Evolutionary conservation across 257 asterid species (phyloP), one percentile per base, ranked within the genome.

Genomic region (Nemophila menziesii): DNA sequence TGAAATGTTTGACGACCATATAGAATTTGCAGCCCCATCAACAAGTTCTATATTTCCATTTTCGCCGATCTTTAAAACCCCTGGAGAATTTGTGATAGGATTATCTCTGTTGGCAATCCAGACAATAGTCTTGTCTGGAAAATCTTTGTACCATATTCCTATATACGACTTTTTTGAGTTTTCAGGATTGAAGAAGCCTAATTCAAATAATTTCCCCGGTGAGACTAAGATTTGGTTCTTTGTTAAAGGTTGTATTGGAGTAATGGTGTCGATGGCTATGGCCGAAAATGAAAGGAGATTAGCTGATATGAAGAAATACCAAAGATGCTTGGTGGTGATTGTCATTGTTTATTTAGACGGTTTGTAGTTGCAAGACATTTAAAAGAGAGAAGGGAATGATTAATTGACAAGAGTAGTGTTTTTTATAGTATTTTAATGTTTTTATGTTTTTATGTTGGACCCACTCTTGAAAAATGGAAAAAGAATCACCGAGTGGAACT

Each of bases 21-120:
- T 45, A 1, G 59, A 13, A 16, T 15, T 20, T 8, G 79, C 72
- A 0, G 64, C 19, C 1, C 60, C 73, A 49, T 84, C 78, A 29
- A 57, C 33, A 2, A 89, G 70, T 11, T 47, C 33, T 4, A 89
- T 19, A 39, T 58, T 52, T 6, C 92, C 93, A 7, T 65, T 68
- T n/a, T 34, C 77, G 22, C 29, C 49, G 61, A 89, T 55, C 48
- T 54, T 75, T 12, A 89, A 26, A 14, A 52, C 16, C 20, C 86
- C 80, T 0, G 93, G 58, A 11, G 94, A 62, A 26, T 64, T 73
- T 11, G 22, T 16, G 10, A 85, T 65, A 7, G 98, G 98, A 0
- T 59, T 52, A 17, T 75, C 87, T 54, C 98, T 66, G 63, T 89
- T 89, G 0, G 85, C 92, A 13, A 89, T 90, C 98, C 98, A 89